phyloP scores from a whole-genome alignment of 2,329 filamentous ascomycete genomes.

The Metarhizium brunneum region DNA sequence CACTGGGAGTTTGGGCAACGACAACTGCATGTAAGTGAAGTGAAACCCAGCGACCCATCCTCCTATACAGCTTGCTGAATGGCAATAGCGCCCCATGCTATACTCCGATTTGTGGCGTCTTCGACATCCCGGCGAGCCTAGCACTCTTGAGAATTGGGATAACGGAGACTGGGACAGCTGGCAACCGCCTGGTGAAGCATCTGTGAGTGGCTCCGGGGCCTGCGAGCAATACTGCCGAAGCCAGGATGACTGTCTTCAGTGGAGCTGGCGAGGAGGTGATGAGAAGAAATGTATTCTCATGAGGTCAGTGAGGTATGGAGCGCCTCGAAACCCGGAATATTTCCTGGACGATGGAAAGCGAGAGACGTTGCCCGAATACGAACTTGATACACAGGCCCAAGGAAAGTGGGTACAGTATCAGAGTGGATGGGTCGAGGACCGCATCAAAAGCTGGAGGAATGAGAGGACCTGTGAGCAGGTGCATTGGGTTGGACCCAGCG shows the following conservation, averaged over 20 bases:
- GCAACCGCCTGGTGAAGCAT: slow-evolving; percentile 15
- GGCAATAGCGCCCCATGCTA: slow-evolving; percentile 21
- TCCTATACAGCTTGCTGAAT: slow-evolving; percentile 9
- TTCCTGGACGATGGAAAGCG: slow-evolving; percentile 15
- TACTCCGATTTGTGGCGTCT: slow-evolving; percentile 29
- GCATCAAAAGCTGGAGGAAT: slow-evolving; percentile 17
- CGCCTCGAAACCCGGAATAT: slow-evolving; percentile 12
- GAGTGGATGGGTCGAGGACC: slow-evolving; percentile 18
- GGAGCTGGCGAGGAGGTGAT: slow-evolving; percentile 22
- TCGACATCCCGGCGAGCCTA: slow-evolving; percentile 20
- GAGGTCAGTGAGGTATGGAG: slow-evolving; percentile 18
- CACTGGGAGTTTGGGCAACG: slow-evolving; percentile 44
- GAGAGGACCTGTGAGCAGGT: slow-evolving; percentile 17
- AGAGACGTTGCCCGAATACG: slow-evolving; percentile 10
- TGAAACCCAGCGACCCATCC: neutral
- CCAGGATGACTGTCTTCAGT: slow-evolving; percentile 18
- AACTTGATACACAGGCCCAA: slow-evolving; percentile 9
- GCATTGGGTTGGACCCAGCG: slow-evolving; percentile 23
- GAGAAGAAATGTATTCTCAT: slow-evolving; percentile 19
- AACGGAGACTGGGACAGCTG: slow-evolving; percentile 23
- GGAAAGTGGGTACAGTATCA: slow-evolving; percentile 19
- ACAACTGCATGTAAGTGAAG: slow-evolving; percentile 22
- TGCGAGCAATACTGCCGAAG: slow-evolving; percentile 19
- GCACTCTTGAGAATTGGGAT: slow-evolving; percentile 18
- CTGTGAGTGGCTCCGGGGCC: slow-evolving; percentile 16